phyloP scores from a whole-genome alignment of 2,329 filamentous ascomycete genomes.

The Blumeria hordei region DNA sequence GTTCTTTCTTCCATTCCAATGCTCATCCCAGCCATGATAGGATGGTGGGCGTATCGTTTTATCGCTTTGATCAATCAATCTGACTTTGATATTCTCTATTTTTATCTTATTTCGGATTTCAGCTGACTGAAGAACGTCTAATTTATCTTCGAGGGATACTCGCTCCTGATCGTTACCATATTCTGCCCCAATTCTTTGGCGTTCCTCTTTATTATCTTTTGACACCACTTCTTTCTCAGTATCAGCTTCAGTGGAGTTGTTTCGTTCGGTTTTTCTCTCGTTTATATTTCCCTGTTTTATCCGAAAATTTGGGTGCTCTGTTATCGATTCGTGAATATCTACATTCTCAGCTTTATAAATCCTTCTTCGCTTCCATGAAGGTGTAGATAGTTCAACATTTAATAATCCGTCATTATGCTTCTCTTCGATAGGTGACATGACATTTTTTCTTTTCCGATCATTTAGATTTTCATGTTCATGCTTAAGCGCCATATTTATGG shows the following conservation, averaged over 20 bases:
- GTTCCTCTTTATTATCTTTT: conserved; percentile 30
- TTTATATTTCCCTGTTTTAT: no score
- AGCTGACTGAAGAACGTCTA: conserved; percentile 45
- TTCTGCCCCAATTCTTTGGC: conserved; percentile 36
- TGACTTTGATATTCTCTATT: conserved; percentile 52
- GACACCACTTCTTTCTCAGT: conserved; percentile 24
- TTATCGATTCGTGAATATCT: no score
- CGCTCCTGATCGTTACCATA: conserved; percentile 30
- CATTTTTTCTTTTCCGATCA: no score
- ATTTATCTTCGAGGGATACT: conserved; percentile 25
- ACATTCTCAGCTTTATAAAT: no score
- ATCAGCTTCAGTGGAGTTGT: conserved; percentile 2
- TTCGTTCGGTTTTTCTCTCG: neutral
- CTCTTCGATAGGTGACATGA: no score
- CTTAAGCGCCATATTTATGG: neutral
- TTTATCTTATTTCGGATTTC: conserved; percentile 51
- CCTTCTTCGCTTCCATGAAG: no score
- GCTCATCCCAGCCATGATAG: conserved; percentile 52
- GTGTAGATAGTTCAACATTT: no score
- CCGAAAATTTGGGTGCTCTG: no score
- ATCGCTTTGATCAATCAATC: conserved; percentile 12
- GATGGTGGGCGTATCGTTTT: neutral
- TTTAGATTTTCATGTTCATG: no score
- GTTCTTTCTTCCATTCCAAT: conserved; percentile 87
- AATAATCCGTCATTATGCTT: no score